Evolutionary conservation across 106 monocot genomes (phyloP).

Genomic region (Dendrobium catenatum): DNA sequence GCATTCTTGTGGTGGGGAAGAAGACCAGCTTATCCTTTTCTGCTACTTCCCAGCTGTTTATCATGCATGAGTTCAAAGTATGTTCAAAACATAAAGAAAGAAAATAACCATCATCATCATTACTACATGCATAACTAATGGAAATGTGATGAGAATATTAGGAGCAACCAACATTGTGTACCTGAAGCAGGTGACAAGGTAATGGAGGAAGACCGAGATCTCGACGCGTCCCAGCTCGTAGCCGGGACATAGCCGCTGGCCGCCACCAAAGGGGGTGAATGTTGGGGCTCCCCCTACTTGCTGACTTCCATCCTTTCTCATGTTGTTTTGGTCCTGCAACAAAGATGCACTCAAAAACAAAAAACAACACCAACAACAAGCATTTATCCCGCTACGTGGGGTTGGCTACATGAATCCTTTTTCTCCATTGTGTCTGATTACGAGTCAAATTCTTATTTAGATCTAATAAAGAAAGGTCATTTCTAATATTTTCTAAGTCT

Average conservation of each 20-base stretch:
- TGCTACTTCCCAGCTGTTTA: constrained; percentile 64
- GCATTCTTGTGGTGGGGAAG: constrained; percentile 82
- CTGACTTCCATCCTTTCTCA: constrained; percentile 15
- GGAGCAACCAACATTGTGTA: constrained; percentile 4
- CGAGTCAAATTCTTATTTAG: too few relatives aligned
- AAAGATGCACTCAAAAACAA: neutral
- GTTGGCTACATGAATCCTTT: too few relatives aligned
- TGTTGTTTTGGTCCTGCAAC: neutral
- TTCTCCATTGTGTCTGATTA: too few relatives aligned
- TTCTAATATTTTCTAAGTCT: too few relatives aligned
- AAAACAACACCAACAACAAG: too few relatives aligned
- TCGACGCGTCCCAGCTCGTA: constrained; percentile 82
- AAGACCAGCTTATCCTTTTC: constrained; percentile 70
- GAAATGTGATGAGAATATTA: neutral
- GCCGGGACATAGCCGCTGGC: constrained; percentile 76
- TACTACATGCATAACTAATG: neutral
- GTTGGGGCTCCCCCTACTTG: constrained; percentile 25
- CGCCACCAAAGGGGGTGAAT: constrained; percentile 83
- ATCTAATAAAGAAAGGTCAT: too few relatives aligned
- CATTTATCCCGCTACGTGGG: too few relatives aligned
- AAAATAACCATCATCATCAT: neutral
- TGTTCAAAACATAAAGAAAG: neutral
- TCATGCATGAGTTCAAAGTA: neutral
- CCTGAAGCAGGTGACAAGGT: constrained; percentile 75
- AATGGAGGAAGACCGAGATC: constrained; percentile 82